phyloP scores from a whole-genome alignment of 2,329 filamentous ascomycete species.

The Xylaria sp. region DNA sequence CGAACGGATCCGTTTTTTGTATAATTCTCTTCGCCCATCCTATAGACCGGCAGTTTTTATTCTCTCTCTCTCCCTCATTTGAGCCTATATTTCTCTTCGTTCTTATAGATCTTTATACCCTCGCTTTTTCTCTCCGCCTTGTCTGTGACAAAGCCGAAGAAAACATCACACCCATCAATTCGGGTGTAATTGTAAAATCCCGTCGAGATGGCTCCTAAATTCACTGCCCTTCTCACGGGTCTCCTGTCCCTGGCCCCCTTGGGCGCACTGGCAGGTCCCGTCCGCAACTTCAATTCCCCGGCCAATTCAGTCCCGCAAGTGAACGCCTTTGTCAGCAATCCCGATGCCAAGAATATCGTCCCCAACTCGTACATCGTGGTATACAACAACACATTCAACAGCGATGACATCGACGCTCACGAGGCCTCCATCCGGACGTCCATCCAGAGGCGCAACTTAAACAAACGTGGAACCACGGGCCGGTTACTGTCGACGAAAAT shows the following conservation, averaged over 20 bases:
- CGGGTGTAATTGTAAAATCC: constrained; percentile 14
- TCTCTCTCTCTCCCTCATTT: constrained; percentile 3
- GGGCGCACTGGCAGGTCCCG: constrained; percentile 42
- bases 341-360: constrained; percentile 60
- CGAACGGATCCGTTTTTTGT: constrained; percentile 19
- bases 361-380: constrained; percentile 72
- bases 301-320: constrained; percentile 41
- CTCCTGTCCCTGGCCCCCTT: constrained; percentile 47
- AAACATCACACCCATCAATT: constrained; percentile 4
- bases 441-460: constrained; percentile 67
- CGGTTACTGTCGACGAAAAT: constrained; percentile 60
- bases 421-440: constrained; percentile 59
- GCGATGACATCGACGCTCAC: constrained; percentile 61
- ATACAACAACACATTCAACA: constrained; percentile 66
- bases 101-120: constrained; percentile 12
- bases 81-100: constrained; percentile 5
- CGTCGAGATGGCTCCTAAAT: constrained; percentile 47
- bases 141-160: constrained; percentile 44
- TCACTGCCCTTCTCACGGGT: constrained; percentile 45
- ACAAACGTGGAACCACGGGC: constrained; percentile 61
- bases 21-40: constrained; percentile 35
- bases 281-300: constrained; percentile 39
- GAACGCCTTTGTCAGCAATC: constrained; percentile 62
- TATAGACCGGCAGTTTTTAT: constrained; percentile 14
- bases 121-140: constrained; percentile 35